These are phyloP conservation scores for Clarireedia paspali DNA, from an alignment of 2,329 filamentous ascomycete species.

Conservation along the genomic window DNA sequence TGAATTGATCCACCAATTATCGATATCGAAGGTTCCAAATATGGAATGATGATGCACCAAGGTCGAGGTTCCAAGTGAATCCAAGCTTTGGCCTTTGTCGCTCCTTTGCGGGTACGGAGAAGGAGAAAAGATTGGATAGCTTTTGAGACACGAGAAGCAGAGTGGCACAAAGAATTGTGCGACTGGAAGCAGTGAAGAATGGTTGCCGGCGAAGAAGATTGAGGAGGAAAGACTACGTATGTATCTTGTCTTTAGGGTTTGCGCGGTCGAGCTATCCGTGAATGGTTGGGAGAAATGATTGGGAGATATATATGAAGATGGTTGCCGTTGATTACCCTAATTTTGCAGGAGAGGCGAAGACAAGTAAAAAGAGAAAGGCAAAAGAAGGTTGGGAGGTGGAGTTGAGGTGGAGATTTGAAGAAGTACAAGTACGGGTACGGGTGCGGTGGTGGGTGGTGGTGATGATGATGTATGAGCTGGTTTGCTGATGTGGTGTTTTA, in stretches of 20 bases:
- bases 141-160: conserved; percentile 5
- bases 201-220: neutral
- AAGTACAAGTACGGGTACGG: neutral
- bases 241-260: neutral
- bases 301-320: neutral
- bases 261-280: neutral
- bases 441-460: neutral
- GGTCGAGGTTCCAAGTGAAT: neutral
- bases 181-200: neutral
- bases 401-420: neutral
- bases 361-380: neutral
- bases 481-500: neutral
- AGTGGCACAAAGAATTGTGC: neutral
- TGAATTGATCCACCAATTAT: neutral
- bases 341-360: neutral
- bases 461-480: neutral
- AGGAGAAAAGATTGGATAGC: neutral
- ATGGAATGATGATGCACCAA: conserved; percentile 1
- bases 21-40: neutral
- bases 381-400: neutral
- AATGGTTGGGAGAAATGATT: conserved; percentile 1
- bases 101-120: neutral
- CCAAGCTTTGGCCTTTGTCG: conserved; percentile 1
- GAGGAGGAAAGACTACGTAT: neutral
- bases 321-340: no score